phyloP scores from a whole-genome alignment of 192 early-diverging fungal species.

The Gaertneriomyces sp. region DNA sequence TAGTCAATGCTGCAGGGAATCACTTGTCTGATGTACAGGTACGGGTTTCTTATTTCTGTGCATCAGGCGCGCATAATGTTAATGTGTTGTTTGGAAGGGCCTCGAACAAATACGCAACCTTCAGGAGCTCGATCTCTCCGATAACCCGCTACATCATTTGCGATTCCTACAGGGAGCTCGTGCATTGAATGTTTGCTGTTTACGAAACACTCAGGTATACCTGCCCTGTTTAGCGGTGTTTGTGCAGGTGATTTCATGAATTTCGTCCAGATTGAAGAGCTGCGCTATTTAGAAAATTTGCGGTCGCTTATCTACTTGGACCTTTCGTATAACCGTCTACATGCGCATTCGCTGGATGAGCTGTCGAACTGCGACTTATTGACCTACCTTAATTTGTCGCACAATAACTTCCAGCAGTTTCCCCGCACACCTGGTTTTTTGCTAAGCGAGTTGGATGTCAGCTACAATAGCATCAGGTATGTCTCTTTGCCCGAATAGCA shows the following conservation, averaged over 20 bases:
- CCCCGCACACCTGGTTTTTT: constrained; percentile 21
- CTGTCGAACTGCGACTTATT: constrained; percentile 7
- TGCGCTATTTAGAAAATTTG: neutral
- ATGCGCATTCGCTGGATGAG: constrained; percentile 3
- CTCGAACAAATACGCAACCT: neutral
- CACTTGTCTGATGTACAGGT: constrained; percentile 18
- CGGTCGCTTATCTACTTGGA: constrained; percentile 27
- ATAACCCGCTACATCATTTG: constrained; percentile 8
- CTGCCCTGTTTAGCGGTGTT: neutral
- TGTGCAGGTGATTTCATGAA: neutral
- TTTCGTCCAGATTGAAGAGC: neutral
- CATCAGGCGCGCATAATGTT: no score
- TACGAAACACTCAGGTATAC: constrained; percentile 15
- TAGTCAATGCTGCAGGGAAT: constrained; percentile 22
- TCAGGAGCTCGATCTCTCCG: constrained; percentile 11
- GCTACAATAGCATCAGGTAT: constrained; percentile 28
- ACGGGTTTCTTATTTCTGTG: neutral
- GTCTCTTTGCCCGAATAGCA: neutral
- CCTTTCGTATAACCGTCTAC: constrained; percentile 18
- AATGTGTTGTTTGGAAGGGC: neutral
- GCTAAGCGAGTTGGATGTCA: constrained; percentile 19
- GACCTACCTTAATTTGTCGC: constrained; percentile 22
- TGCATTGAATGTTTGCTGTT: constrained; percentile 4
- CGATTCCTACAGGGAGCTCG: neutral
- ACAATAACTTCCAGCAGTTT: constrained; percentile 18